These are phyloP conservation scores for Ciborinia camelliae DNA, from an alignment of 2,329 filamentous ascomycete species.

Conservation along the genomic window DNA sequence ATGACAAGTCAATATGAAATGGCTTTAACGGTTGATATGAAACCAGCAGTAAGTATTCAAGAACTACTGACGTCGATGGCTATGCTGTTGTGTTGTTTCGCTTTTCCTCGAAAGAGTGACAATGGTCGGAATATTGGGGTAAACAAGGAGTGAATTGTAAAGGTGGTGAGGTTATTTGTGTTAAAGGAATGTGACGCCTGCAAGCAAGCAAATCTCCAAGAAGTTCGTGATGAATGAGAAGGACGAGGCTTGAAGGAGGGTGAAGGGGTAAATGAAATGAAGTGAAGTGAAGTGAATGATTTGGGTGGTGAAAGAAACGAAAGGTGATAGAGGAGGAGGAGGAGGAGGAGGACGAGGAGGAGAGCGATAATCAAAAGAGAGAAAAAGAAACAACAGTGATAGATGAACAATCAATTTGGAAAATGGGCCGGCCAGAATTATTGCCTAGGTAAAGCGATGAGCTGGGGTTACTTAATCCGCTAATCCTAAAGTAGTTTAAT, in stretches of 20 bases:
- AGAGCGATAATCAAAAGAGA: not conserved
- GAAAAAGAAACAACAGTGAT: not conserved
- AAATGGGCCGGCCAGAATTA: constrained; percentile 8
- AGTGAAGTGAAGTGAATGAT: constrained; percentile 33
- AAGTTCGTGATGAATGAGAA: constrained; percentile 28
- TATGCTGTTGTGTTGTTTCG: not conserved
- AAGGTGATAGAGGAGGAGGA: constrained; percentile 15
- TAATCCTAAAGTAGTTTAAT: constrained; percentile 3
- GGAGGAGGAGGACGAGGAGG: not conserved
- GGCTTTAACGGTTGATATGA: not conserved
- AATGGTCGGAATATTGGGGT: constrained; percentile 29
- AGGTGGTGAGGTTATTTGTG: not conserved
- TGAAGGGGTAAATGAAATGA: constrained; percentile 30
- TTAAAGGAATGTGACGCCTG: constrained; percentile 56
- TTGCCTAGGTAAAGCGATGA: too few species aligned
- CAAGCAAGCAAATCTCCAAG: constrained; percentile 46
- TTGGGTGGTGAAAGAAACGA: constrained; percentile 22
- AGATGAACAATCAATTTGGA: not conserved
- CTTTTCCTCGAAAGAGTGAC: constrained; percentile 37
- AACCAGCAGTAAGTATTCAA: not conserved
- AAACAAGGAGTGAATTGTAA: constrained; percentile 40
- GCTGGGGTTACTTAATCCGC: not conserved
- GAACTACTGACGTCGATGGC: not conserved
- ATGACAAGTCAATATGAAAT: not conserved
- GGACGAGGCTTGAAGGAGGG: constrained; percentile 35